phyloP scores from a whole-genome alignment of 345 rosid species.

The Gossypium rotundifolium region DNA sequence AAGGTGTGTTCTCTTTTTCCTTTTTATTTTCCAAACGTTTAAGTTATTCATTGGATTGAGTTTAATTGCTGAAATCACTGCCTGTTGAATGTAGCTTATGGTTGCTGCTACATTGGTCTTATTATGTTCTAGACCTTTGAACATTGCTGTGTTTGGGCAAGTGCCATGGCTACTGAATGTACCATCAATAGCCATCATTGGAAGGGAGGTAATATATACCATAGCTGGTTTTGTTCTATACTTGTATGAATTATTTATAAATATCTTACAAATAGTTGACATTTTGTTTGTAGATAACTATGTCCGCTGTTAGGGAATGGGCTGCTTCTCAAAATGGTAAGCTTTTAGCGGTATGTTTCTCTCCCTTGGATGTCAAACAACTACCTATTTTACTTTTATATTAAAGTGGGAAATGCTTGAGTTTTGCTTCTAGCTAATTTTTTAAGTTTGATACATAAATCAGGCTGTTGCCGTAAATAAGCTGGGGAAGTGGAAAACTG shows the following conservation, averaged over 20 bases:
- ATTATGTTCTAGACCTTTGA: conserved; percentile 72
- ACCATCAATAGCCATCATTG: conserved; percentile 83
- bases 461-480: conserved; percentile 98
- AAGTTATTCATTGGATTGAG: neutral
- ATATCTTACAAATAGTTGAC: conserved; percentile 15
- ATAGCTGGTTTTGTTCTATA: neutral
- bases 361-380: neutral
- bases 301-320: conserved; percentile 99
- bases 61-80: neutral
- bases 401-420: neutral
- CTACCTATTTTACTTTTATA: neutral
- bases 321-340: conserved; percentile 86
- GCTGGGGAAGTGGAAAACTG: conserved; percentile 98
- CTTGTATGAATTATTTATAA: neutral
- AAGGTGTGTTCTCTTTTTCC: conserved; percentile 44
- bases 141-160: conserved; percentile 44
- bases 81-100: conserved; percentile 67
- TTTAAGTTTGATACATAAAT: neutral
- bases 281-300: conserved; percentile 63
- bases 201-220: conserved; percentile 71
- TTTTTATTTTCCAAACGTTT: neutral
- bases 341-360: conserved; percentile 63
- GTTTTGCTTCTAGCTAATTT: neutral
- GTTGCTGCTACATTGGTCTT: conserved; percentile 90
- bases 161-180: conserved; percentile 78